Base-by-base conservation (phyloP, 2,329 filamentous ascomycete species). In the Colletotrichum lini region DNA sequence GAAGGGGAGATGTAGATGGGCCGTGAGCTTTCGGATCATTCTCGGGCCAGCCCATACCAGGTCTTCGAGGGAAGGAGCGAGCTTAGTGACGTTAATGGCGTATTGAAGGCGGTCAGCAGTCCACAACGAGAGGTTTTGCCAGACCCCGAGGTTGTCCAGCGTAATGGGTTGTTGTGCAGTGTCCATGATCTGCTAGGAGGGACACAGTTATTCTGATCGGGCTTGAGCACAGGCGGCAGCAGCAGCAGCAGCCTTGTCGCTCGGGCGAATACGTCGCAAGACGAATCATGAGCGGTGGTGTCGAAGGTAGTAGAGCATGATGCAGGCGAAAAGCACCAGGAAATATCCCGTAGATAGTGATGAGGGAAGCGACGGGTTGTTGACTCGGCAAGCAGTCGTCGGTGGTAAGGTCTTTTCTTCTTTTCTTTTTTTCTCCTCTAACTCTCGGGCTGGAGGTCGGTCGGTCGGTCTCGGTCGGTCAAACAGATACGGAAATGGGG, bases 1-100 rank as follows among this genome's bases (percentile, higher is more conserved):
- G 44, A 89, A 81, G 45, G 87, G 83, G 67, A 90, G 86, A 75
- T 92, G 83, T 67, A 90, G 86, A 75, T 92, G 88, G n/a, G 88
- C 89, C 61, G 91, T 90, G 47, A 92, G 85, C 79, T 89, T 91
- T 80, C 88, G 90, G 42, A 93, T 87, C 78, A 95, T 90, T 70
- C 93, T 87, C 60, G 93, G 93, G 4, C 93, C 88, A 21, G 89
- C 92, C 80, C 90, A 86, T 73, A 94, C 86, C 58, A 95, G 83
- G 76, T 94, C 92, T 79, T 89, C 90, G 21, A 93, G 82, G 13
- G 91, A 91, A 2, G 92, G 91, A 57, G 88, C 84, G 80, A 89
- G 87, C 74, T 86, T 86, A 53, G 89, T 87, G 71, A 89, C 83
- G 79, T 90, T 90, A 71, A 88, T 84, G 69, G 83, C 83, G 64